Base-by-base conservation (phyloP, 1,284 basidiomycete species). In the Laetiporus sulphureus region DNA sequence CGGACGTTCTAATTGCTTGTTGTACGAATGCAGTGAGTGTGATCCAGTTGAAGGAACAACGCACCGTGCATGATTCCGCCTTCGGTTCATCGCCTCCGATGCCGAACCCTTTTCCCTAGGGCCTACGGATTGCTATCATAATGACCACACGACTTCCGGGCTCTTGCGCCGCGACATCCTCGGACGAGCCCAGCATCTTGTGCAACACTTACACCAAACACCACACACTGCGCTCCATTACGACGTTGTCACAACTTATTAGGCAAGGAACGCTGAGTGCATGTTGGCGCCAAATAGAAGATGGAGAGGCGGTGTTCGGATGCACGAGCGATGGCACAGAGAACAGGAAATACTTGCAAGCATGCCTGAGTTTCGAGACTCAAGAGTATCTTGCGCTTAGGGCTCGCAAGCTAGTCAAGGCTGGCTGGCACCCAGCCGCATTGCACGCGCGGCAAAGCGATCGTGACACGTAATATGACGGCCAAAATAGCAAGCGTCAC, bases 51-150 rank as follows among this genome's bases (percentile, higher is more conserved):
- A 32, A 4, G 3, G 20, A 36, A 19, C 23, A 21, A 48, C 57
- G 40, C 47, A 76, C 84, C 68, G 80, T 80, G 69, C 84, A 86
- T 65, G 88, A 83, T 57, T 84, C 79, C 12, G 83, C 68, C 63
- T 90, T 69, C 23, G 91, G 70, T 52, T 89, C 87, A 47, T 91
- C 87, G 36, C 71, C 79, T 53, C 83, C 73, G 16, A 77, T 82
- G 62, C 92, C 90, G 64, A 90, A 75, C 3, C 78, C 83, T 19
- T 90, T 90, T 56, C 83, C 90, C 60, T 73, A 57, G 1, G 84
- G 83, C 2, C 82, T 84, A 18, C 87, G 77, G 51, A 83, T 77
- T 43, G 86, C 83, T 67, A 84, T 73, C 2, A 83, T 88, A 49
- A 90, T 78, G 55, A 90, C 87, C 7, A 90, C 80, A 69, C 88